Evolutionary conservation across 768 basidiomycete genomes (phyloP), one percentile per base, ranked within the genome.

Genomic region (Kwoniella bestiolae): DNA sequence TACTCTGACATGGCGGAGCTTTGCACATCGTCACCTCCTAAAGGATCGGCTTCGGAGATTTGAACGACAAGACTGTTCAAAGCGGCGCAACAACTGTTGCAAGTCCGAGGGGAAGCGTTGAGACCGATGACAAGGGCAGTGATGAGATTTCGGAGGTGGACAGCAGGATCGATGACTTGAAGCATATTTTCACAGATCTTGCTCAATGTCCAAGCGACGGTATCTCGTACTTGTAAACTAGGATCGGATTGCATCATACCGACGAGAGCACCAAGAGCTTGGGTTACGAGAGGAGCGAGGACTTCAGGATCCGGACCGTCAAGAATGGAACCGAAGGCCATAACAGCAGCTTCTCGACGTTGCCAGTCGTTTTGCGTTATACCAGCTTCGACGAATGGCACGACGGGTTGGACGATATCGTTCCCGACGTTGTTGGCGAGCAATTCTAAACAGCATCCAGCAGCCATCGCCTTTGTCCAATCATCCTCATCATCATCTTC

Each of bases 401-500:
- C 94, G 56, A 97, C 91, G 6, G 89, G 89, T 1, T 90, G 88
- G 9, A 99, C 95, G 70, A 99, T 91, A 12, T 86, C 84, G 78
- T 99, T 95, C 60, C 90, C 86, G 11, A 97, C 92, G 29, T 94
- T 91, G 64, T 90, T 89, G 0, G 96, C 92, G 67, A 97, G 87
- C 57, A 93, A 88, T 23, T 87, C 84, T 57, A 99, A 85, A 80
- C 94, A 96, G 2, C 92, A 94, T 23, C 90, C 92, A 9, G 92
- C 94, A 21, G 95, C 92, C 95, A 97, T 97, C 16, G 93, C 89
- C 45, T 95, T 88, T 75, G 95, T 95, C 96, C 96, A 99, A 79
- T 99, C 96, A 72, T 97, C 96, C 70, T 97, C 95, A 47, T 95
- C 94, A 0, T 92, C 93, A 71, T 97, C 93, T 78, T 98, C 96